Base-by-base conservation (phyloP, 2,329 filamentous ascomycete species). In the Hypoxylon sp. region DNA sequence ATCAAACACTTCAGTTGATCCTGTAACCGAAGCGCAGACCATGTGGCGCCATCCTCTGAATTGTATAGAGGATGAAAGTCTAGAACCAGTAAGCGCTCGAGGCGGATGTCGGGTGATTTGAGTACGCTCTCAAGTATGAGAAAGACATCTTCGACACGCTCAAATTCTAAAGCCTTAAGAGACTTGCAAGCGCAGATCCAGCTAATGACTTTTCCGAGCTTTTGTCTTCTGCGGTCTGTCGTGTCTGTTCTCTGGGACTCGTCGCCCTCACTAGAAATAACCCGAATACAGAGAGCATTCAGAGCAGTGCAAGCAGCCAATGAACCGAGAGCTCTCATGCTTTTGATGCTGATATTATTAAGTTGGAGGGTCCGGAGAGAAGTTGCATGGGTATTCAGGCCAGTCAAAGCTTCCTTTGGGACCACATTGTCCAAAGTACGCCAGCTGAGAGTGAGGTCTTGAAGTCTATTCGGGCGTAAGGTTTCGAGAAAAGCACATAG, bases 401-500 rank as follows among this genome's bases (percentile, higher is more conserved):
- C 87, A 42, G 80, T 75, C 12, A 90, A 84, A 0, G 87, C 85
- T 44, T 85, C 79, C 2, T 80, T 76, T 0, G 84, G 84, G 14
- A 91, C 80, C 2, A 81, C 78, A 67, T 86, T 86, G 40, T n/a
- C n/a, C n/a, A n/a, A n/a, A n/a, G n/a, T n/a, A n/a, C n/a, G n/a
- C n/a, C n/a, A n/a, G 71, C 84, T 85, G 56, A 88, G 81, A 26
- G 87, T 80, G 59, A 92, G 88, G 18, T 82, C 82, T 59, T 81
- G 80, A 9, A 93, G 77, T 1, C 83, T 86, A 65, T 91, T 83
- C 1, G 83, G 80, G 16, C 78, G 81, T 50, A 92, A 80, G 1
- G 81, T 80, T 22, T 78, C 78, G 48, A 92, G 80, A 71, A 92
- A 90, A 2, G 79, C 78, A 0, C 87, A 84, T 51, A 91, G 79